phyloP scores from a whole-genome alignment of 345 rosid species.

The Cochlearia excelsa region DNA sequence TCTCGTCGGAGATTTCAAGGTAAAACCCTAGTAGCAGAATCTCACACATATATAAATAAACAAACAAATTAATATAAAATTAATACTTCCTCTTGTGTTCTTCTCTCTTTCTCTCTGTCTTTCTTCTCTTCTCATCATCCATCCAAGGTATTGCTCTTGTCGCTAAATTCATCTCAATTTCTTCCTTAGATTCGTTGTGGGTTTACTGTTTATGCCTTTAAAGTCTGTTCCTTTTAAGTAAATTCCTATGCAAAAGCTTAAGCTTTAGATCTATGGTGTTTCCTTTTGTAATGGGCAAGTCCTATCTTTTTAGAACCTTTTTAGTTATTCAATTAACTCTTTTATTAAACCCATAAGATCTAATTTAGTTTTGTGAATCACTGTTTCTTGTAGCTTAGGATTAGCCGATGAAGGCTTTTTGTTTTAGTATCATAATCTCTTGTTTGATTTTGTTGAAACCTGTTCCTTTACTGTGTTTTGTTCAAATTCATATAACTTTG shows the following conservation, averaged over 20 bases:
- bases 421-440: no score
- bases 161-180: no score
- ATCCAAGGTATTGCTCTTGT: constrained; percentile 15
- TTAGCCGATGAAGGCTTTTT: no score
- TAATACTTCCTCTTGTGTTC: constrained; percentile 11
- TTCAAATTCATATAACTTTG: no score
- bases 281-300: no score
- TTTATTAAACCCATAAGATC: no score
- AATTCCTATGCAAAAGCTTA: background rate
- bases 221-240: background rate
- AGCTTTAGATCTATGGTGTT: constrained; percentile 17
- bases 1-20: constrained; percentile 36
- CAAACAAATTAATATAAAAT: background rate
- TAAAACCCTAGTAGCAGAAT: constrained; percentile 24
- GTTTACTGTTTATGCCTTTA: background rate
- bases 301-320: no score
- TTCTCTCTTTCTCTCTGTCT: constrained; percentile 19
- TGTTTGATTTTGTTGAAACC: no score
- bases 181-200: background rate
- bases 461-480: no score
- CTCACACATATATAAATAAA: background rate
- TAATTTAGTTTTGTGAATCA: background rate
- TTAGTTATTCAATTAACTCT: no score
- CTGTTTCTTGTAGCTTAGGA: background rate
- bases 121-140: constrained; percentile 15